Base-by-base conservation (phyloP, 192 early-diverging fungal species). In the Spinellus fusiger region DNA sequence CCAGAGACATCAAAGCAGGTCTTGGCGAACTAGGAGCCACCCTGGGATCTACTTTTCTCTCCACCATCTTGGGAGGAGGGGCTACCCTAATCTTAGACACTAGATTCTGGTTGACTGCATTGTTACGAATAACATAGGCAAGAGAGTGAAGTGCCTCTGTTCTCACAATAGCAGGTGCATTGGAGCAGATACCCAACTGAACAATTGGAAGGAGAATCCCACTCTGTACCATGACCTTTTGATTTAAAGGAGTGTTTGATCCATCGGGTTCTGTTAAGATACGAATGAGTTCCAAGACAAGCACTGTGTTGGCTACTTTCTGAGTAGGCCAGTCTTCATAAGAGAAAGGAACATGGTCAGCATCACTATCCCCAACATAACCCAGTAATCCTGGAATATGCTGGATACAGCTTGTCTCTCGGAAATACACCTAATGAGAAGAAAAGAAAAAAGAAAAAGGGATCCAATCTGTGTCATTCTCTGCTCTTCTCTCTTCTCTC, bases 371-470 rank as follows among this genome's bases (percentile, higher is more conserved):
- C 9, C 72, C 57, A 15, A 73, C 69, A 59, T 62, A 73, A 72
- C 80, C 80, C 27, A 95, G 80, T 34, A 98, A 63, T 5, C 82
- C 77, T 1, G 93, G 93, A 29, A 99, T 88, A 25, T 85, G 82
- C 59, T 95, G 88, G 47, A 98, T 93, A 59, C 93, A 93, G 49
- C 90, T 93, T 25, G 89, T 93, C 75, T 99, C 97, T 40, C 97
- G 88, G 73, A 99, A 99, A 68, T 94, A 87, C 64, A 95, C 96
- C 88, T 86, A 68, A n/a, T 8, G 22, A 54, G 2, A 51, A 31
- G 35, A 53, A n/a, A n/a, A n/a, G n/a, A n/a, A n/a, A n/a, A n/a
- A n/a, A n/a, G n/a, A n/a, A n/a, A n/a, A n/a, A n/a, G n/a, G n/a
- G n/a, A n/a, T n/a, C n/a, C n/a, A n/a, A n/a, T n/a, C n/a, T n/a